These are phyloP conservation scores for Ophiostoma tasmaniense DNA, from an alignment of 2,329 filamentous ascomycete genomes.

Conservation along the genomic window DNA sequence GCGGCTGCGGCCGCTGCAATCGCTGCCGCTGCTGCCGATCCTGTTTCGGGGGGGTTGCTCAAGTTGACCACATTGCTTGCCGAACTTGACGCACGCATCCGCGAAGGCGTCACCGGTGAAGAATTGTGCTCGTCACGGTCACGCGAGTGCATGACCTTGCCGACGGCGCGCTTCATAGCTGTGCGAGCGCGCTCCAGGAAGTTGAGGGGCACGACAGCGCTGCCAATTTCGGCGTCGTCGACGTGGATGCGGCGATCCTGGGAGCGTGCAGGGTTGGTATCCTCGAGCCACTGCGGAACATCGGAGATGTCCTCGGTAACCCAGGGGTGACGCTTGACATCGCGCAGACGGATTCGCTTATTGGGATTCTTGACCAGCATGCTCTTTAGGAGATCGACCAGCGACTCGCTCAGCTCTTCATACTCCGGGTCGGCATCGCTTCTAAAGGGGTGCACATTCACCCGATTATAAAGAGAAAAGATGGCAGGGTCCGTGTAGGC, in stretches of 20 bases:
- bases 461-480: constrained; percentile 47
- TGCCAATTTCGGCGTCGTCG: constrained; percentile 80
- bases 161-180: constrained; percentile 60
- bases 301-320: constrained; percentile 71
- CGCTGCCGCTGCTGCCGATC: not conserved
- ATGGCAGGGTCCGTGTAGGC: constrained; percentile 48
- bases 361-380: constrained; percentile 85
- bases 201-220: constrained; percentile 81
- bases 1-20: not conserved
- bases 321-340: constrained; percentile 94
- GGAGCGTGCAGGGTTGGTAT: constrained; percentile 74
- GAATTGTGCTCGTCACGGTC: constrained; percentile 42
- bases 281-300: constrained; percentile 76
- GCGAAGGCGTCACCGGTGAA: constrained; percentile 25
- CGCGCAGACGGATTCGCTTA: constrained; percentile 77
- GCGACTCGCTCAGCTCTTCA: constrained; percentile 71
- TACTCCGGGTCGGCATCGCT: constrained; percentile 72
- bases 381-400: constrained; percentile 68
- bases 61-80: constrained; percentile 49
- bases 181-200: constrained; percentile 79
- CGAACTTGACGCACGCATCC: constrained; percentile 52
- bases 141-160: constrained; percentile 55
- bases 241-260: constrained; percentile 84
- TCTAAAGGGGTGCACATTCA: constrained; percentile 59
- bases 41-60: constrained; percentile 31